Conservation (phyloP, 345 rosid genomes). For the Salix koriyanagi region DNA sequence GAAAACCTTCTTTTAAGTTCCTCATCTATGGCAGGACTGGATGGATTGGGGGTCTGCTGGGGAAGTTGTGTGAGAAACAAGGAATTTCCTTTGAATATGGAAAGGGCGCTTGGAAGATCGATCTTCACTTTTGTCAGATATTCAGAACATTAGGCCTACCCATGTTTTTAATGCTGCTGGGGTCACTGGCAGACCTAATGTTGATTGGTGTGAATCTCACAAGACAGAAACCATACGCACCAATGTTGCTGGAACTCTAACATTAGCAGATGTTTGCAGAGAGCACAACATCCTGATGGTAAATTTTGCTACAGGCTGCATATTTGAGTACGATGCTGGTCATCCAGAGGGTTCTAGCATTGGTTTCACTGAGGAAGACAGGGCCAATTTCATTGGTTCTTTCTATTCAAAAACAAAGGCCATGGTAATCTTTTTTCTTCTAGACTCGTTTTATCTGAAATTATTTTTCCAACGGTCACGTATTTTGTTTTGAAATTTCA, state of each 20-base stretch:
- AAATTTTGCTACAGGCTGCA: slow-evolving; percentile 79
- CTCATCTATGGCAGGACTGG: slow-evolving; percentile 73
- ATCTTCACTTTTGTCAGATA: slow-evolving; percentile 51
- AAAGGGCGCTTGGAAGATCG: slow-evolving; percentile 64
- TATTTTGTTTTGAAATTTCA: background rate
- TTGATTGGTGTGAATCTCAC: slow-evolving; percentile 81
- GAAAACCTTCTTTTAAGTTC: slow-evolving; percentile 52
- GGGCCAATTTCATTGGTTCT: slow-evolving; percentile 65
- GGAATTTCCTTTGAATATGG: slow-evolving; percentile 66
- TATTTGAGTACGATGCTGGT: slow-evolving; percentile 61
- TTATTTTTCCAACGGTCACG: background rate
- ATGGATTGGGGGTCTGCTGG: slow-evolving; percentile 77
- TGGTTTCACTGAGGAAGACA: slow-evolving; percentile 69
- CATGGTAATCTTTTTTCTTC: slow-evolving; percentile 37
- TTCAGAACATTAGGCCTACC: slow-evolving; percentile 54
- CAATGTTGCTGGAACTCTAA: slow-evolving; percentile 69
- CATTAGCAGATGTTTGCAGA: slow-evolving; percentile 74
- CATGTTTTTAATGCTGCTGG: slow-evolving; percentile 85
- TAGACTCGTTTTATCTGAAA: background rate
- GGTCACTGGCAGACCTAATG: slow-evolving; percentile 74
- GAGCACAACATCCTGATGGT: slow-evolving; percentile 59
- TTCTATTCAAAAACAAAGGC: slow-evolving; percentile 85
- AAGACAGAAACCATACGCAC: slow-evolving; percentile 66
- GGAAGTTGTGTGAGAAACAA: slow-evolving; percentile 65
- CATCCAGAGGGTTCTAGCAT: slow-evolving; percentile 60